These are phyloP conservation scores for Arthroderma sp. DNA, from an alignment of 2,329 filamentous ascomycete genomes.

Conservation along the genomic window DNA sequence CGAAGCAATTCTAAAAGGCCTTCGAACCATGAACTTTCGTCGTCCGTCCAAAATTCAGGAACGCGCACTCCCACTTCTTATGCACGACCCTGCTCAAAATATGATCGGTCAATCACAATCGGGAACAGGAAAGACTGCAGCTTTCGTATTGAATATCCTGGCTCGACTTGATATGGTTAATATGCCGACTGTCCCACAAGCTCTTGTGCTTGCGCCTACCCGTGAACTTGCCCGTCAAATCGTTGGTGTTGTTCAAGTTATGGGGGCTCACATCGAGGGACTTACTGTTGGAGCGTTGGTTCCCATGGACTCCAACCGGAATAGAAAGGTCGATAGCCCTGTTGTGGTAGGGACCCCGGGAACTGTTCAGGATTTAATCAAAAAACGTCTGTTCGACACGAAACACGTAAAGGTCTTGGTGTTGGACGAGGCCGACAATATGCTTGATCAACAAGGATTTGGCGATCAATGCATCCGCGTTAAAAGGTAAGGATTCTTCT, in stretches of 20 bases:
- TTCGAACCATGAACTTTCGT: conserved; percentile 71
- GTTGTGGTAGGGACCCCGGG: conserved; percentile 89
- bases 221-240: conserved; percentile 94
- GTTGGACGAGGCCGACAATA: conserved; percentile 95
- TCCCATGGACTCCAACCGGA: conserved; percentile 57
- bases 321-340: conserved; percentile 56
- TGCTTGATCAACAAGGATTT: conserved; percentile 89
- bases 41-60: conserved; percentile 98
- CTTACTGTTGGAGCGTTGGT: conserved; percentile 71
- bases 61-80: conserved; percentile 76
- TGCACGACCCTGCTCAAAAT: conserved; percentile 75
- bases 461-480: conserved; percentile 91
- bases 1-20: conserved; percentile 58
- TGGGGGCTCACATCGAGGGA: conserved; percentile 70
- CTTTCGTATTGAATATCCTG: conserved; percentile 85
- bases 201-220: conserved; percentile 77
- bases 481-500: conserved; percentile 52
- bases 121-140: conserved; percentile 93
- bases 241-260: conserved; percentile 64
- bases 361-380: conserved; percentile 78
- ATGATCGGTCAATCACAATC: conserved; percentile 99
- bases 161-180: conserved; percentile 67
- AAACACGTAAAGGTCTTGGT: conserved; percentile 68
- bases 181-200: conserved; percentile 53
- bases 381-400: conserved; percentile 59